phyloP scores from a whole-genome alignment of 202 grass and related monocot genomes.

The Musa balbisiana region DNA sequence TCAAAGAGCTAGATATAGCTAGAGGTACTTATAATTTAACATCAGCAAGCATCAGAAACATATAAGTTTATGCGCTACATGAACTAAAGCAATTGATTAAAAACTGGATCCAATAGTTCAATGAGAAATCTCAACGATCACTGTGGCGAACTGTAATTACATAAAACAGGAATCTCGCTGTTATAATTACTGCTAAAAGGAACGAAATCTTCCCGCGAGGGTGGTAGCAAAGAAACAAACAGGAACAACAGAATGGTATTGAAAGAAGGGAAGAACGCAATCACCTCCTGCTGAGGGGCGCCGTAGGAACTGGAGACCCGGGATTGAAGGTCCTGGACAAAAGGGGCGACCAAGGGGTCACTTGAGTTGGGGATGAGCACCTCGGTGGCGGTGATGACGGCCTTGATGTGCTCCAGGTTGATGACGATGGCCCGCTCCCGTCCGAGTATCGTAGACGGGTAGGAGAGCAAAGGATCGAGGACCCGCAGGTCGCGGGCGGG shows the following conservation, averaged over 20 bases:
- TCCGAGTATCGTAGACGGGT: slow-evolving; percentile 12
- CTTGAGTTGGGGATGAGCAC: slow-evolving; percentile 15
- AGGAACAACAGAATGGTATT: neutral
- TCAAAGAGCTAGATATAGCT: neutral
- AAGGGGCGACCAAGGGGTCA: slow-evolving; percentile 4
- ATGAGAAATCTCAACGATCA: no score
- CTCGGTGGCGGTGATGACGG: slow-evolving; percentile 9
- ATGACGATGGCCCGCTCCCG: slow-evolving; percentile 10
- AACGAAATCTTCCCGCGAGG: neutral
- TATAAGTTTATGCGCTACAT: no score
- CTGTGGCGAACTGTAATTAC: no score
- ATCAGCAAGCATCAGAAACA: no score
- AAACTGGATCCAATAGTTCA: no score
- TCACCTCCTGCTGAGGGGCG: neutral
- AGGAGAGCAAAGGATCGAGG: slow-evolving; percentile 6
- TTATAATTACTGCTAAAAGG: neutral
- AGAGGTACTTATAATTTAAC: no score
- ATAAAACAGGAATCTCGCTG: neutral
- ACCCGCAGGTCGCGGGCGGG: slow-evolving; percentile 9
- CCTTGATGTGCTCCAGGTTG: slow-evolving; percentile 14
- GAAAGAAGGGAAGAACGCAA: neutral
- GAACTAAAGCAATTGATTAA: no score
- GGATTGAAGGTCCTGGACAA: slow-evolving; percentile 8
- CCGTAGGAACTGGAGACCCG: neutral
- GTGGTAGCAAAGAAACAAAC: neutral